Base-by-base conservation (phyloP, 2,329 filamentous ascomycete species). In the Fusarium chaquense region DNA sequence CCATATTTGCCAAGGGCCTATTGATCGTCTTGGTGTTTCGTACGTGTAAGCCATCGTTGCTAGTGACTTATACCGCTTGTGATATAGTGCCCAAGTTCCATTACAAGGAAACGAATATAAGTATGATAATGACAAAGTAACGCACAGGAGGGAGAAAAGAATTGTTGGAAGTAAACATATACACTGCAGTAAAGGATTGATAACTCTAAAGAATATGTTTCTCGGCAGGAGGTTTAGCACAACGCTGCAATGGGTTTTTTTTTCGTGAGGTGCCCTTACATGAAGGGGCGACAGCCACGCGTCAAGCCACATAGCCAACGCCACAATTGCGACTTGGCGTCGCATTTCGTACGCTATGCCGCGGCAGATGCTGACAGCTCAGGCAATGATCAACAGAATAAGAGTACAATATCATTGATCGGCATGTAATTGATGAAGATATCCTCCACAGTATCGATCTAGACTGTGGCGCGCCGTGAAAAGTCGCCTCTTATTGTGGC, bases 331-430 rank as follows among this genome's bases (percentile, higher is more conserved):
- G 12, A 12, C 22, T 33, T n/a, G 22, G 51, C 47, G 52, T 52
- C 41, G 40, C 47, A 58, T 24, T 41, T 47, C 32, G 18, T 24
- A 28, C 22, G 16, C 9, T 44, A 26, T 18, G 54, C n/a, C 33
- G 58, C 40, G 43, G 33, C 50, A 38, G 43, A 45, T 35, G 43
- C 28, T 45, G 35, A 46, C 26, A 28, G 41, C 26, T 30, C 54
- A 45, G 43, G 54, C 22, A 66, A 54, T 62, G 70, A 73, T 73
- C 70, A 67, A 59, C 62, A 65, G 36, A 45, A 69, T 52, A 62
- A 66, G 41, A 45, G 38, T 50, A 22, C 40, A 32, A 20, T 28
- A 47, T n/a, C 26, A 38, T 59, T 57, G 61, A 47, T 62, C 50
- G 35, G 22, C 28, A 57, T 33, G 50, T 52, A 38, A 55, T 49